phyloP scores from a whole-genome alignment of 2,329 filamentous ascomycete species.

The Hymenoscyphus repandus region DNA sequence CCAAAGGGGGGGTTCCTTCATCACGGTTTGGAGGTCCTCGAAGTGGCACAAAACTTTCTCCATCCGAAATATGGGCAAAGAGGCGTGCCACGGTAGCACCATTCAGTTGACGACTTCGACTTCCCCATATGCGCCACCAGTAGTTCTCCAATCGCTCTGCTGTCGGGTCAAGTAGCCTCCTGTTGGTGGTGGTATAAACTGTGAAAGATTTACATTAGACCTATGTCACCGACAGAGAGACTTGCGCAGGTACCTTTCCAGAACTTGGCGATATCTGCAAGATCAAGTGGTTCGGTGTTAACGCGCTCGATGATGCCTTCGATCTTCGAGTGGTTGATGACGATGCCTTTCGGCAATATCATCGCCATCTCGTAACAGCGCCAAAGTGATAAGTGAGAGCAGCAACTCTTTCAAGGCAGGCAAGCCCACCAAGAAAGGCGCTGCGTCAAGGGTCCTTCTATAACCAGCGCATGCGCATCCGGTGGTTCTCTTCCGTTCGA shows the following conservation, averaged over 20 bases:
- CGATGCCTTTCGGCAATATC: slow-evolving; percentile 52
- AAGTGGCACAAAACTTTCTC: slow-evolving; percentile 52
- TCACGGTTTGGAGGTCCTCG: slow-evolving; percentile 48
- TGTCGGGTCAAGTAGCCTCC: slow-evolving; percentile 55
- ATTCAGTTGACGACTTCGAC: slow-evolving; percentile 41
- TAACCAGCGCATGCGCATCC: slow-evolving; percentile 16
- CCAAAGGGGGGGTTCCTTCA: slow-evolving; percentile 40
- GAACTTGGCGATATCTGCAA: slow-evolving; percentile 46
- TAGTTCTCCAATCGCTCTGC: slow-evolving; percentile 58
- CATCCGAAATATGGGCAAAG: slow-evolving; percentile 53
- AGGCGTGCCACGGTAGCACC: slow-evolving; percentile 49
- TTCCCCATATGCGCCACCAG: slow-evolving; percentile 63
- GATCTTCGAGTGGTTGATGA: slow-evolving; percentile 47
- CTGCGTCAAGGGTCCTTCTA: slow-evolving; percentile 20
- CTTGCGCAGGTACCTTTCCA: slow-evolving; percentile 47
- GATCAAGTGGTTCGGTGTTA: slow-evolving; percentile 34
- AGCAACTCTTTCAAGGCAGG: slow-evolving; percentile 30
- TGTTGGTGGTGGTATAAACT: slow-evolving; percentile 58
- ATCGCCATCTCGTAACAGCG: slow-evolving; percentile 30
- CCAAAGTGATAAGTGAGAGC: slow-evolving; percentile 15
- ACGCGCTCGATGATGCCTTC: slow-evolving; percentile 45
- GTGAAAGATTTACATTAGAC: slow-evolving; percentile 16
- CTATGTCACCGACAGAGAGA: slow-evolving; percentile 1
- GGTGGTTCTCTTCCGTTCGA: background rate
- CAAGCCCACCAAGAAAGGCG: slow-evolving; percentile 29